Base-by-base conservation (phyloP, 371 early-diverging fungal species). In the Lichtheimia corymbifera region DNA sequence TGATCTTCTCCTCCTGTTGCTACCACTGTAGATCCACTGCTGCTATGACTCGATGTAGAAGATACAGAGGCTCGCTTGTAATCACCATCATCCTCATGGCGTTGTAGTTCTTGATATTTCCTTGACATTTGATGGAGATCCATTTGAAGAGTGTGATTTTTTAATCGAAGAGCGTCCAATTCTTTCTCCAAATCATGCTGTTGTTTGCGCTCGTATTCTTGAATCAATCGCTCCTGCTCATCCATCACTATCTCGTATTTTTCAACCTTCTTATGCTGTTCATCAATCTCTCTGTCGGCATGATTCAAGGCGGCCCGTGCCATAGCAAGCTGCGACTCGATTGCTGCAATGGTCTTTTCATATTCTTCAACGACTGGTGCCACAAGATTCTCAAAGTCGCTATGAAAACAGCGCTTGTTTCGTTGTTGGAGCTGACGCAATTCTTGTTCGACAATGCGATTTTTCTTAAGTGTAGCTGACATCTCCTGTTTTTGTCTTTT, bases 321-420 rank as follows among this genome's bases (percentile, higher is more conserved):
- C 73, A 81, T 68, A 50, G 79, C 76, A 45, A 89, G 63, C 49
- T 87, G 82, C 3, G 77, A 76, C 59, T 86, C 87, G 7, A 89
- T 70, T 1, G 72, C 77, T 3, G 85, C 69, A 5, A 86, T 79
- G 2, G 80, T 77, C 58, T 85, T 86, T 67, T 85, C 88, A 40
- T 87, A 85, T 44, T 89, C 86, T 66, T 86, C 83, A 68, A 87
- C 84, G 22, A 86, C 85, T 28, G 89, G 86, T 49, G 84, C 89
- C 4, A 84, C 86, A 50, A 83, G 66, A 17, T 85, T 80, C 49
- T 83, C 79, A 59, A 88, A 86, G 14, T 76, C 71, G 14, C 58
- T 56, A 45, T 44, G 9, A 12, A 25, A 57, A 18, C 5, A 59
- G 61, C 17, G 20, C 27, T 49, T 13, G 28, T 35, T 17, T 18